Percentiles rank a stretch among this genome's conserved stretches.
These are phyloP conservation scores for Chaetomidium leptoderma DNA, from an alignment of 495 filamentous ascomycete genomes.

Conservation along the genomic window DNA sequence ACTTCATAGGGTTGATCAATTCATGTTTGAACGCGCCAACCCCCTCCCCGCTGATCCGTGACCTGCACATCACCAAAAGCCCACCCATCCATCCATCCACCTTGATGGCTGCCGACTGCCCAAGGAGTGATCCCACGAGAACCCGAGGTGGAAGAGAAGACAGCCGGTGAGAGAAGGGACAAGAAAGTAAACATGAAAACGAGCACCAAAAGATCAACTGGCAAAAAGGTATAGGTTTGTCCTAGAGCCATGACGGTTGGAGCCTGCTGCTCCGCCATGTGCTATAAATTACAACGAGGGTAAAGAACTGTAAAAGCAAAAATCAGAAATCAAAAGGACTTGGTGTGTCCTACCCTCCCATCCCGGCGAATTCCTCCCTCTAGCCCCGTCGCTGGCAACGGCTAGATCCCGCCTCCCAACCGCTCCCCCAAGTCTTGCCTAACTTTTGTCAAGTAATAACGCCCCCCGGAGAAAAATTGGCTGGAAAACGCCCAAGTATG, in stretches of 20 bases:
- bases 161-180: neutral
- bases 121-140: too few relatives aligned
- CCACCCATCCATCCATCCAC: neutral
- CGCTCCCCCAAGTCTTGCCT: neutral
- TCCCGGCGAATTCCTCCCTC: neutral
- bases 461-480: slow-evolving; percentile 20
- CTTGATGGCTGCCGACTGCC: neutral
- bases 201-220: neutral
- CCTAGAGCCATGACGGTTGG: slow-evolving; percentile 8
- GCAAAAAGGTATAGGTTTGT: neutral
- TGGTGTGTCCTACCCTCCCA: slow-evolving; percentile 2
- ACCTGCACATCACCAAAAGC: slow-evolving; percentile 2
- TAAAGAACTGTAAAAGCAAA: slow-evolving; percentile 6
- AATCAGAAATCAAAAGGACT: slow-evolving; percentile 20
- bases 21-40: neutral
- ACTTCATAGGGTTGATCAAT: neutral
- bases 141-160: neutral
- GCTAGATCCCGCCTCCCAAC: neutral
- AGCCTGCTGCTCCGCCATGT: slow-evolving; percentile 11
- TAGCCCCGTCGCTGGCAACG: neutral
- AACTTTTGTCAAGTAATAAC: slow-evolving; percentile 24
- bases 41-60: neutral
- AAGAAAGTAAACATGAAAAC: neutral
- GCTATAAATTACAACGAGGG: slow-evolving; percentile 13
- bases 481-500: slow-evolving; percentile 7